Percentiles rank a stretch among this genome's conserved stretches.
phyloP scores from a whole-genome alignment of 176 grass and related monocot species.

The Eremochloa ophiuroides region DNA sequence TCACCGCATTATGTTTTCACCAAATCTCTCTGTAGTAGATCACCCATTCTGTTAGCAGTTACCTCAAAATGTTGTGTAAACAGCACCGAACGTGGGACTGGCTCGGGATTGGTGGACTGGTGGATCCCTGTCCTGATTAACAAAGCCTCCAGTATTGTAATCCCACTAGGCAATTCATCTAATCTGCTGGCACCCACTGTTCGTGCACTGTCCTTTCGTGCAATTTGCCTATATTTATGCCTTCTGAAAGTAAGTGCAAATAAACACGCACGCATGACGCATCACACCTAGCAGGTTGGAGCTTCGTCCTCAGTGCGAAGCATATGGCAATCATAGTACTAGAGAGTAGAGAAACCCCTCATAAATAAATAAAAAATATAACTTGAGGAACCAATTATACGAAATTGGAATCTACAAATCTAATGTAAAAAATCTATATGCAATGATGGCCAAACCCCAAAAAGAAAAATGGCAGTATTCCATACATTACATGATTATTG shows the following conservation, averaged over 20 bases:
- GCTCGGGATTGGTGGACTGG: slow-evolving; percentile 42
- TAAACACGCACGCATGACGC: slow-evolving; percentile 16
- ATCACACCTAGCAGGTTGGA: slow-evolving; percentile 15
- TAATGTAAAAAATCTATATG: neutral
- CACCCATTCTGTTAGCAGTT: neutral
- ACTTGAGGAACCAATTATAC: neutral
- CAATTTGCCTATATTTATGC: slow-evolving; percentile 25
- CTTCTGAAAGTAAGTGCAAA: neutral
- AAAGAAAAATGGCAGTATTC: neutral
- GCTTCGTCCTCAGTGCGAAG: neutral
- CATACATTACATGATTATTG: slow-evolving; percentile 28
- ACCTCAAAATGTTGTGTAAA: neutral
- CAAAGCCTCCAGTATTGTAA: slow-evolving; percentile 22
- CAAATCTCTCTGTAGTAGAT: neutral
- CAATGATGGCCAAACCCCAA: neutral
- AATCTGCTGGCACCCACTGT: slow-evolving; percentile 27
- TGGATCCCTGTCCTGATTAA: slow-evolving; percentile 15
- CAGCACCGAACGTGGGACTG: slow-evolving; percentile 23
- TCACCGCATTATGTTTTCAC: neutral
- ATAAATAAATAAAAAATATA: neutral
- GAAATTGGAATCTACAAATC: neutral
- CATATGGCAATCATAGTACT: slow-evolving; percentile 7
- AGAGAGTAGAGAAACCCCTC: neutral
- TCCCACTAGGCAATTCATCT: slow-evolving; percentile 39
- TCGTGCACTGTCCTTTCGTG: slow-evolving; percentile 13